phyloP scores from a whole-genome alignment of 2,329 filamentous ascomycete species.

The Ascocoryne sarcoides region DNA sequence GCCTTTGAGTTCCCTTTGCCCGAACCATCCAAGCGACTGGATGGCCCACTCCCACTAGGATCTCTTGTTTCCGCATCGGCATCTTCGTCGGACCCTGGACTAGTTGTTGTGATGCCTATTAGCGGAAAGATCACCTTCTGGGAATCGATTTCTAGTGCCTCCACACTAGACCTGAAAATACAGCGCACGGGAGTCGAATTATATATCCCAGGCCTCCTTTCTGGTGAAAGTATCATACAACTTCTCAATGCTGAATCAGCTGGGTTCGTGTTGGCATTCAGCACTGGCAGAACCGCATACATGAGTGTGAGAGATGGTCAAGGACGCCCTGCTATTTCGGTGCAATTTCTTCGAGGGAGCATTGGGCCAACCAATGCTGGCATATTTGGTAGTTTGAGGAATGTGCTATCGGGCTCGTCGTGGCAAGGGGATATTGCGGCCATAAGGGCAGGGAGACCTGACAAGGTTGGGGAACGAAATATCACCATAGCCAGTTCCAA shows the following conservation, averaged over 20 bases:
- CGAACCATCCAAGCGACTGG: conserved; percentile 55
- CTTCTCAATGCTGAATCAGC: conserved; percentile 76
- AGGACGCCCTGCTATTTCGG: conserved; percentile 71
- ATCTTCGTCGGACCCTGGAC: conserved; percentile 69
- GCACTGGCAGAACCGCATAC: conserved; percentile 78
- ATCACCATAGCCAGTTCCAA: conserved; percentile 71
- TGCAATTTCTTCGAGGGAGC: conserved; percentile 64
- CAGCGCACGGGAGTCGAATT: conserved; percentile 74
- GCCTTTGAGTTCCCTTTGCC: conserved; percentile 75
- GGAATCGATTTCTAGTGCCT: conserved; percentile 87
- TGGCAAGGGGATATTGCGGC: conserved; percentile 73
- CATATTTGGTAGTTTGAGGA: conserved; percentile 73
- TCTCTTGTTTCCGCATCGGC: conserved; percentile 73
- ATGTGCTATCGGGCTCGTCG: conserved; percentile 60
- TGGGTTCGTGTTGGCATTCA: conserved; percentile 79
- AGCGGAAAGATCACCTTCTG: conserved; percentile 86
- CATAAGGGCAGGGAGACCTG: conserved; percentile 63
- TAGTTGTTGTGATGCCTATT: conserved; percentile 76
- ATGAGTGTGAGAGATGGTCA: conserved; percentile 79
- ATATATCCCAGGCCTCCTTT: conserved; percentile 62
- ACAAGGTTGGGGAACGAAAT: conserved; percentile 73
- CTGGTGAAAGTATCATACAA: conserved; percentile 67
- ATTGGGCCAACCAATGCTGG: conserved; percentile 49
- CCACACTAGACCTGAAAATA: conserved; percentile 70
- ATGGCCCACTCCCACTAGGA: conserved; percentile 71